Percentiles rank a stretch among this genome's conserved stretches.
Conservation (phyloP, 495 filamentous ascomycete genomes). For the Neurospora sublineolata region DNA sequence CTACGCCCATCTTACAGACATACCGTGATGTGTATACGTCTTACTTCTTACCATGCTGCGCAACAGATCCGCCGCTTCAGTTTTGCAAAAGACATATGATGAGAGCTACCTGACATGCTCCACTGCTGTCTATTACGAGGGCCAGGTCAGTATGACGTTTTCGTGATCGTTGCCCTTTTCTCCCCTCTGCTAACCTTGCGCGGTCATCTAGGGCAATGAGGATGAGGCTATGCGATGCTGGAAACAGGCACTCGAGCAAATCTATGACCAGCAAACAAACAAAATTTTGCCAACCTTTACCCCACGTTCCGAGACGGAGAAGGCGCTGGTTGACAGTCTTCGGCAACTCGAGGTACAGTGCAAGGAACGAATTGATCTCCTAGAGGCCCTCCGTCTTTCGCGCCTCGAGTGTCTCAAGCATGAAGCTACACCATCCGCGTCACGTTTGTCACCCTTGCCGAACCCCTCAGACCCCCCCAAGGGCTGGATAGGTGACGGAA, state of each 20-base stretch:
- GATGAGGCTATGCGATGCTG: constrained; percentile 84
- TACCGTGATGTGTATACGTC: constrained; percentile 2
- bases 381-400: constrained; percentile 71
- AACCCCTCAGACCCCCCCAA: constrained; percentile 1
- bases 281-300: constrained; percentile 55
- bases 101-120: constrained; percentile 89
- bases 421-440: constrained; percentile 5
- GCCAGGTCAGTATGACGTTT: constrained; percentile 48
- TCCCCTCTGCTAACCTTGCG: constrained; percentile 4
- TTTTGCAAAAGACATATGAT: constrained; percentile 94
- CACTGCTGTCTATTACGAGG: constrained; percentile 90
- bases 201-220: constrained; percentile 67
- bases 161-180: background rate
- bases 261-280: constrained; percentile 77
- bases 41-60: constrained; percentile 52
- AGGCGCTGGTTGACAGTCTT: constrained; percentile 67
- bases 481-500: constrained; percentile 67
- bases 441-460: background rate
- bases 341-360: constrained; percentile 80
- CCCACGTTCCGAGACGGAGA: constrained; percentile 76
- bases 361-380: constrained; percentile 81
- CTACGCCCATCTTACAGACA: background rate
- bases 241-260: constrained; percentile 82
- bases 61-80: constrained; percentile 56
- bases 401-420: constrained; percentile 45